Conservation (phyloP, 1,284 basidiomycete genomes). For the Athelia sp. region DNA sequence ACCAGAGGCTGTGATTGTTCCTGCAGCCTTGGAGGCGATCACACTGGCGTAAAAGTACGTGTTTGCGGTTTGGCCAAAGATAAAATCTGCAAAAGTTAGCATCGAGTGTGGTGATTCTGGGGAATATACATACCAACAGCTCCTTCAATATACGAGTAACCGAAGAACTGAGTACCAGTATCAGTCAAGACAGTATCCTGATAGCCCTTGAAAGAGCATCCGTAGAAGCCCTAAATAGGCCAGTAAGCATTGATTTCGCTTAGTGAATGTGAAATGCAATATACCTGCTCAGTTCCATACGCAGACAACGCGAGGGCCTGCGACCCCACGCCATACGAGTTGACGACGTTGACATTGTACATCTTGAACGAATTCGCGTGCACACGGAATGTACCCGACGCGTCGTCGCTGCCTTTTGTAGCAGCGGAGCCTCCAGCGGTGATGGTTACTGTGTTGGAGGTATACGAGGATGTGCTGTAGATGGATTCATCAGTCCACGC, state of each 20-base stretch:
- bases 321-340: neutral
- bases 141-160: neutral
- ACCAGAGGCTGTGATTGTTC: neutral
- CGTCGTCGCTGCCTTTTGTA: neutral
- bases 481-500: neutral
- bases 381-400: neutral
- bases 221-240: neutral
- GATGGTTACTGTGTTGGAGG: neutral
- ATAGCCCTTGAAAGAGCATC: neutral
- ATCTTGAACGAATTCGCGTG: neutral
- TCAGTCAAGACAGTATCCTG: neutral
- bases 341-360: neutral
- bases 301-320: neutral
- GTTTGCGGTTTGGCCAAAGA: conserved; percentile 1
- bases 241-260: neutral
- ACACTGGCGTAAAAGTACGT: neutral
- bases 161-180: neutral
- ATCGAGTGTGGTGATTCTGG: neutral
- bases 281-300: neutral
- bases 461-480: neutral
- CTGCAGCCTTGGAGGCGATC: neutral
- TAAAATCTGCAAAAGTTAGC: neutral
- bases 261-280: neutral
- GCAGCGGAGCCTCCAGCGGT: neutral
- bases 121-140: neutral